Evolutionary conservation across 2,329 filamentous ascomycete genomes (phyloP), one percentile per base, ranked within the genome.

Genomic region (Pseudogymnoascus sp.): DNA sequence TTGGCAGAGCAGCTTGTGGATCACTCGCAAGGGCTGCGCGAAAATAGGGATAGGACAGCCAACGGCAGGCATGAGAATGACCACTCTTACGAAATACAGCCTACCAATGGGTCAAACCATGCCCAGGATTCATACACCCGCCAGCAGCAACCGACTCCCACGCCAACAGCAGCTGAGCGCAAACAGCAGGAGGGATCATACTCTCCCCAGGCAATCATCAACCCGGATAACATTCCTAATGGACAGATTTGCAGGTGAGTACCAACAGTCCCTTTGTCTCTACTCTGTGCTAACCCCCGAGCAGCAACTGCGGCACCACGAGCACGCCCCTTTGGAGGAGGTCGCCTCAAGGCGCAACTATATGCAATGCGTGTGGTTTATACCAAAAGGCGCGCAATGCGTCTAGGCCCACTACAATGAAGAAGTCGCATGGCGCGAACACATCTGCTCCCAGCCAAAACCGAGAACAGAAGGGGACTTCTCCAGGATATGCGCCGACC

Each of bases 311-410:
- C 74, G 89, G 88, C 64, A 97, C 95, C 14, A 97, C 92, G 62
- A 87, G 89, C 74, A 99, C 95, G 57, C 95, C 95, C 23, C 78
- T 99, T 39, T 99, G 95, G 95, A 86, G 95, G 73, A 86, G 95
- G 72, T 96, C 93, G 14, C 93, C 93, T 0, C 87, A 93, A 71
- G 95, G 95, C 31, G 89, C 91, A 63, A 97, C 92, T 29, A 97
- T 99, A 65, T 99, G 95, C 78, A 99, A 99, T 77, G 95, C 95
- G 5, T 99, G 95, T 73, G 95, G 95, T 45, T 82, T 99, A 14
- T 99, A 99, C 75, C 81, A 91, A 67, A 97, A 97, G 75, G 93
- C 93, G 8, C 86, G 95, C 68, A 97, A 97, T 73, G 89, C 93
- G 66, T 86, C 91, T 69, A 86, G 95, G 61, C 95, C 95, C 12